A percentile compares a stretch with the other conserved stretches of the same genome.
Conservation (phyloP, 768 basidiomycete species). For the Pisolithus marmoratus region DNA sequence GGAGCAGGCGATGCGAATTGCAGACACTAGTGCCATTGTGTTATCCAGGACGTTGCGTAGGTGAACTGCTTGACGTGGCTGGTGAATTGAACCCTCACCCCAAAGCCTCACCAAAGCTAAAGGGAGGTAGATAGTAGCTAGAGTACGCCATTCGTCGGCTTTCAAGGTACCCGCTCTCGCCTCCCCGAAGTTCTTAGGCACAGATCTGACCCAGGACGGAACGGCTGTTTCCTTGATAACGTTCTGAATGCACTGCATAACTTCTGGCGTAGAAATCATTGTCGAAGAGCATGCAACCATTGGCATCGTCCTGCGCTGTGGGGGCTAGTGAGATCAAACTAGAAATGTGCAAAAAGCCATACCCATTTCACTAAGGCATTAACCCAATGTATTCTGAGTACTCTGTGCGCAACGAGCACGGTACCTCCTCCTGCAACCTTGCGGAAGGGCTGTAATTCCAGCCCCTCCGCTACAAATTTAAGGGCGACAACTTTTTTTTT, state of each 20-base stretch:
- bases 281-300: background rate
- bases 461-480: background rate
- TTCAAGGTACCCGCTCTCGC: conserved; percentile 28
- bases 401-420: background rate
- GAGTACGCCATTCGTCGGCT: conserved; percentile 31
- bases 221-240: conserved; percentile 1
- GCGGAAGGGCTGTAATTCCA: background rate
- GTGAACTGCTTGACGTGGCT: background rate
- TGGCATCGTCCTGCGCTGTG: background rate
- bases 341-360: background rate
- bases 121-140: conserved; percentile 29
- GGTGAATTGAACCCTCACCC: conserved; percentile 8
- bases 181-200: conserved; percentile 20
- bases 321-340: background rate
- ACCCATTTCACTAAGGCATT: background rate
- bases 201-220: conserved; percentile 10
- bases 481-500: background rate
- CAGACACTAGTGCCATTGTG: conserved; percentile 27
- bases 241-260: background rate
- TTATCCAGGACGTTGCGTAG: conserved; percentile 13
- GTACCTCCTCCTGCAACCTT: background rate
- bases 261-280: background rate
- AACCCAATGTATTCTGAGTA: background rate
- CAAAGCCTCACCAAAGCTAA: conserved; percentile 30
- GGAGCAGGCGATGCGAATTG: conserved; percentile 16